A percentile compares a stretch with the other conserved stretches of the same genome.
Conservation (phyloP, 1,284 basidiomycete species). For the Erythrobasidium hasegawianum region DNA sequence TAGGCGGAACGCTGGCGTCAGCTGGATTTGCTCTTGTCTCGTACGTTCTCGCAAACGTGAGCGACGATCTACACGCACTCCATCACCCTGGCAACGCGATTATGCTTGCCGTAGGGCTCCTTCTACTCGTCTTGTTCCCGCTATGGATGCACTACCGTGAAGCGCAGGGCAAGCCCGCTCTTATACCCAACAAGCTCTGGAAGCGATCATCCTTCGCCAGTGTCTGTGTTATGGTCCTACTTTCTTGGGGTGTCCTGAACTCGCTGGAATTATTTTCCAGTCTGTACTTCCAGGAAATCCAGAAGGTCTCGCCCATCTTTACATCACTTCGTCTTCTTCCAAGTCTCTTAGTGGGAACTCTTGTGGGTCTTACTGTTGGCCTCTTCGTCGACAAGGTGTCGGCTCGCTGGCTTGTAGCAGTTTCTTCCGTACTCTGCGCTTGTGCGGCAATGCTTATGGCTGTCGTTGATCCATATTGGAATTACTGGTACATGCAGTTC, state of each 20-base stretch:
- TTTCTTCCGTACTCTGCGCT: neutral
- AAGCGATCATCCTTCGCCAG: neutral
- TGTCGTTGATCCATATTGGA: neutral
- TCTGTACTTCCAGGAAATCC: constrained; percentile 1
- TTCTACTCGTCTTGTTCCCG: neutral
- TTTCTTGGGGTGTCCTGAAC: neutral
- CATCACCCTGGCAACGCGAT: neutral
- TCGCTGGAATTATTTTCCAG: neutral
- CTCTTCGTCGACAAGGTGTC: constrained; percentile 2
- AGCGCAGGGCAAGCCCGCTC: constrained; percentile 1
- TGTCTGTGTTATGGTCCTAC: neutral
- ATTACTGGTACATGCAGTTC: constrained; percentile 3
- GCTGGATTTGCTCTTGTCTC: neutral
- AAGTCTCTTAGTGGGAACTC: neutral
- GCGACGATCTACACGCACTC: neutral
- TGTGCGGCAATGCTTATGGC: neutral
- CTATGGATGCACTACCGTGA: constrained; percentile 4
- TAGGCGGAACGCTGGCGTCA: neutral
- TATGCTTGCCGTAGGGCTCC: neutral
- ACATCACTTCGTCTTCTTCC: neutral
- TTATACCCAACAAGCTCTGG: neutral
- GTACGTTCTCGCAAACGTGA: neutral
- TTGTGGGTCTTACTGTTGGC: neutral
- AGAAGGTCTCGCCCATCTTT: constrained; percentile 1
- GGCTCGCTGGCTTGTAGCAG: neutral